Conservation (phyloP, 148 eudicot genomes). For the Rhododendron ferrugineum region DNA sequence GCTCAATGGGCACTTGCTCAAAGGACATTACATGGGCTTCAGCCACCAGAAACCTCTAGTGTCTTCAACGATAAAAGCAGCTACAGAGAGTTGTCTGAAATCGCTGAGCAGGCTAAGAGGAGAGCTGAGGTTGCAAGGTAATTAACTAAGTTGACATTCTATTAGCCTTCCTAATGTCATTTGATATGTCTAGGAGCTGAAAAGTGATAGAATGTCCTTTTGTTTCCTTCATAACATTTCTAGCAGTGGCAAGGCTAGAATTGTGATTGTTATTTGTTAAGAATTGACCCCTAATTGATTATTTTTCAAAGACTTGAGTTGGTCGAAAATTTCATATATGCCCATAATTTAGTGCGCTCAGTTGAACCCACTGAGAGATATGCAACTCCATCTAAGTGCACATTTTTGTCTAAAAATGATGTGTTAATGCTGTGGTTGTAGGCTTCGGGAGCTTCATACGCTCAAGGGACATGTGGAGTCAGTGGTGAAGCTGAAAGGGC, state of each 20-base stretch:
- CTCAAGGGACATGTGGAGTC: conserved; percentile 92
- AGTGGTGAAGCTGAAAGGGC: conserved; percentile 83
- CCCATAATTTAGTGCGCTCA: not conserved
- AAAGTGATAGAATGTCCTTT: not conserved
- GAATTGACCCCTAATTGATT: not conserved
- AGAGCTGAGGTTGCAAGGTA: conserved; percentile 95
- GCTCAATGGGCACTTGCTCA: conserved; percentile 97
- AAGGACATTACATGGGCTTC: conserved; percentile 84
- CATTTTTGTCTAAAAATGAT: not conserved
- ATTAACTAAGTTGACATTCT: not conserved
- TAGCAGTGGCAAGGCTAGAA: not conserved
- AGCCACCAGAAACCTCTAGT: conserved; percentile 57
- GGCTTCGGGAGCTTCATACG: conserved; percentile 92
- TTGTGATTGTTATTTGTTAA: not conserved
- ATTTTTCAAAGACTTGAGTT: not conserved
- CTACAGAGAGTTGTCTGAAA: conserved; percentile 81
- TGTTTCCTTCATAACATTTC: no score
- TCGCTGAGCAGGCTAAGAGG: conserved; percentile 89
- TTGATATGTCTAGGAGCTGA: not conserved
- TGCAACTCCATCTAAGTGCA: not conserved
- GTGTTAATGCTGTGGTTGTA: conserved; percentile 12
- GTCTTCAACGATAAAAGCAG: conserved; percentile 67
- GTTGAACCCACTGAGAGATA: not conserved
- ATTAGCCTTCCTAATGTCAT: not conserved
- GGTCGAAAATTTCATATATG: not conserved